Conservation (phyloP, 2,329 filamentous ascomycete species). For the Penicillium sp. region DNA sequence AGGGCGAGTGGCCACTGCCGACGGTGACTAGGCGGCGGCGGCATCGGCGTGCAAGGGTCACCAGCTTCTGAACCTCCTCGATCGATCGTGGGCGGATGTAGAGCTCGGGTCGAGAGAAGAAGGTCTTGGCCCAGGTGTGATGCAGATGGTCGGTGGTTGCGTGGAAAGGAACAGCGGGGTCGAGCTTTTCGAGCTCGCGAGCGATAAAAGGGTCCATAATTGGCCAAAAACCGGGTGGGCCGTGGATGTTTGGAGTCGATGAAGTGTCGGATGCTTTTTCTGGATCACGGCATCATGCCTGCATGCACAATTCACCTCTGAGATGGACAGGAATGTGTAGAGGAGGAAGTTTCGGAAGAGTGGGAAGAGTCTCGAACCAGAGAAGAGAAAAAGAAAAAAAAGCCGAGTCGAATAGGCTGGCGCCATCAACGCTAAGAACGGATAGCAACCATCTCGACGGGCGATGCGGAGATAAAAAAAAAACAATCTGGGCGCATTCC, state of each 20-base stretch:
- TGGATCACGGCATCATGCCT: background rate
- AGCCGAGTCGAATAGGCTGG: too few relatives aligned
- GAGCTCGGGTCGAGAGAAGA: constrained; percentile 80
- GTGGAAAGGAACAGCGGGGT: constrained; percentile 67
- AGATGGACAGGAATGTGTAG: too few relatives aligned
- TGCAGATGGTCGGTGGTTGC: constrained; percentile 67
- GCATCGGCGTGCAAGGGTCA: constrained; percentile 73
- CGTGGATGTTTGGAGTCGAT: constrained; percentile 3
- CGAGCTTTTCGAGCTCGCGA: constrained; percentile 53
- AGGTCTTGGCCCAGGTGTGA: constrained; percentile 92
- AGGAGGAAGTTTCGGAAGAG: too few relatives aligned
- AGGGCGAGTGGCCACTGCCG: constrained; percentile 90
- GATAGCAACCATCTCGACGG: too few relatives aligned
- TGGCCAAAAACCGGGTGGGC: background rate
- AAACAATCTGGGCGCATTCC: too few relatives aligned
- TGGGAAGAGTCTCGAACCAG: too few relatives aligned
- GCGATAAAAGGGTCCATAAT: constrained; percentile 43
- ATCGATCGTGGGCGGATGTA: constrained; percentile 79
- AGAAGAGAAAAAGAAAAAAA: too few relatives aligned
- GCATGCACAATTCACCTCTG: too few relatives aligned
- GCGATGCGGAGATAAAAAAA: too few relatives aligned
- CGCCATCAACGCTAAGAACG: too few relatives aligned
- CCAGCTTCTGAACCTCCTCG: constrained; percentile 73
- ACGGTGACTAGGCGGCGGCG: constrained; percentile 76
- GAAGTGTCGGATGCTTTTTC: constrained; percentile 2